These are phyloP conservation scores for Coelastrella sp. DNA, from an alignment of 139 green algal genomes.

Conservation along the genomic window DNA sequence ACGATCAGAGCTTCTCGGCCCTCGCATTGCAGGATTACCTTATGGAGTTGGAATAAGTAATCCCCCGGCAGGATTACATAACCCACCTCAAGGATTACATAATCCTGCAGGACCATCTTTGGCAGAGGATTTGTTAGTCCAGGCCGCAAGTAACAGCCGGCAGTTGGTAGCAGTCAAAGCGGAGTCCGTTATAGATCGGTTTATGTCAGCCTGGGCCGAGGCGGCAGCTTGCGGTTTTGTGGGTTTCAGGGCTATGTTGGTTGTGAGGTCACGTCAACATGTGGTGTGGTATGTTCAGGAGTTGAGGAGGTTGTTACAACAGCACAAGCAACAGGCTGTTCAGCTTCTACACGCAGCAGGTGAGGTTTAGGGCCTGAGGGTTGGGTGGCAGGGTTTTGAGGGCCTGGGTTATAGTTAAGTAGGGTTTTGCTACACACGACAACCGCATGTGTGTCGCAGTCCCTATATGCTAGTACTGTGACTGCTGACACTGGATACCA, in stretches of 20 bases:
- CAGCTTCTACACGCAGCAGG: conserved; percentile 21
- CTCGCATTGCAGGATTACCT: not conserved
- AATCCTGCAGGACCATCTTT: not conserved
- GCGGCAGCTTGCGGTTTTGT: conserved; percentile 39
- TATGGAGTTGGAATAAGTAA: not conserved
- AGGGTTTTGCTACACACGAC: too few species aligned
- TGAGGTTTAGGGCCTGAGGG: not conserved
- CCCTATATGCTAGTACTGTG: too few species aligned
- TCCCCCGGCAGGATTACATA: not conserved
- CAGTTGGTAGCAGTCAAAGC: conserved; percentile 58
- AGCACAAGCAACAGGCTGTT: not conserved
- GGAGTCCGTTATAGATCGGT: conserved; percentile 45
- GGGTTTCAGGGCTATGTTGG: conserved; percentile 57
- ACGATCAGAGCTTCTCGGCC: not conserved
- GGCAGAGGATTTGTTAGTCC: conserved; percentile 52
- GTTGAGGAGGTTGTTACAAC: conserved; percentile 31
- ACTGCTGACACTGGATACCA: too few species aligned
- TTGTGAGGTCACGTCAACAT: conserved; percentile 56
- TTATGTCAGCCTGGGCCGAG: conserved; percentile 36
- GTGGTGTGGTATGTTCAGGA: conserved; percentile 61
- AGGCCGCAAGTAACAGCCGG: conserved; percentile 59
- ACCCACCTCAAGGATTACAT: not conserved
- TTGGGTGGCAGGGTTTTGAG: not conserved
- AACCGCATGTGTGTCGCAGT: too few species aligned
- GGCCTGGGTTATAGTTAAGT: too few species aligned